These are phyloP conservation scores for Coemansia furcata DNA, from an alignment of 192 early-diverging fungal genomes.

Conservation along the genomic window DNA sequence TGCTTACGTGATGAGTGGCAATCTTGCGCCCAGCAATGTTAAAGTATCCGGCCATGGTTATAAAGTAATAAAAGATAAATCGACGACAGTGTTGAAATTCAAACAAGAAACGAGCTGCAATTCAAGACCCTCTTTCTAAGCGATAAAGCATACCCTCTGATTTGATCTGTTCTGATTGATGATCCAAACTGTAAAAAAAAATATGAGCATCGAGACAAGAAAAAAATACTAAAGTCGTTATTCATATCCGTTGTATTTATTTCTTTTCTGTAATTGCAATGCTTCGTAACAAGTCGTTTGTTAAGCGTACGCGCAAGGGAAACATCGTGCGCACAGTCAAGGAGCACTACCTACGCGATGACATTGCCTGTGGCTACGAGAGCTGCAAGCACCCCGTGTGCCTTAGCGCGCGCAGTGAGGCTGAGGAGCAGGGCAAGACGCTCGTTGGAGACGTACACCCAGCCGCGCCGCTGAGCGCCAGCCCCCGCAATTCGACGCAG, in stretches of 20 bases:
- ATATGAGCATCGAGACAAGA: background rate
- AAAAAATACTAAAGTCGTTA: background rate
- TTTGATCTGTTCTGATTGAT: background rate
- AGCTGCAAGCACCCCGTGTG: slow-evolving; percentile 37
- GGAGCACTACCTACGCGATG: slow-evolving; percentile 96
- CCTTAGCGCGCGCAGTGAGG: slow-evolving; percentile 10
- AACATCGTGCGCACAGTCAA: slow-evolving; percentile 91
- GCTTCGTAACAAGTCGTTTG: slow-evolving; percentile 83
- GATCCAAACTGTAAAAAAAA: background rate
- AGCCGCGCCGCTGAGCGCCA: slow-evolving; percentile 43
- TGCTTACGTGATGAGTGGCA: slow-evolving; percentile 51
- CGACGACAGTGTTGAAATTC: background rate
- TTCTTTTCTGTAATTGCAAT: slow-evolving; percentile 13
- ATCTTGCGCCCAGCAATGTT: slow-evolving; percentile 53
- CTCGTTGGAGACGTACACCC: background rate
- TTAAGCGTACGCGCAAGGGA: slow-evolving; percentile 88
- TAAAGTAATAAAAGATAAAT: background rate
- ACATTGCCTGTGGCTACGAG: slow-evolving; percentile 73
- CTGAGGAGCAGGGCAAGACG: slow-evolving; percentile 16
- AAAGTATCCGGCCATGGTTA: slow-evolving; percentile 47
- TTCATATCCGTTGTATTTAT: background rate
- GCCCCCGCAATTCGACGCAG: slow-evolving; percentile 54
- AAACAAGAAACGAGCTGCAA: background rate
- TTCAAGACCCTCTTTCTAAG: background rate
- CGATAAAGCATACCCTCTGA: background rate